Percentiles rank a stretch among this genome's conserved stretches.
These are phyloP conservation scores for Straminergon stramineum DNA, from an alignment of 225 moss, liverwort and hornwort species.

Conservation along the genomic window DNA sequence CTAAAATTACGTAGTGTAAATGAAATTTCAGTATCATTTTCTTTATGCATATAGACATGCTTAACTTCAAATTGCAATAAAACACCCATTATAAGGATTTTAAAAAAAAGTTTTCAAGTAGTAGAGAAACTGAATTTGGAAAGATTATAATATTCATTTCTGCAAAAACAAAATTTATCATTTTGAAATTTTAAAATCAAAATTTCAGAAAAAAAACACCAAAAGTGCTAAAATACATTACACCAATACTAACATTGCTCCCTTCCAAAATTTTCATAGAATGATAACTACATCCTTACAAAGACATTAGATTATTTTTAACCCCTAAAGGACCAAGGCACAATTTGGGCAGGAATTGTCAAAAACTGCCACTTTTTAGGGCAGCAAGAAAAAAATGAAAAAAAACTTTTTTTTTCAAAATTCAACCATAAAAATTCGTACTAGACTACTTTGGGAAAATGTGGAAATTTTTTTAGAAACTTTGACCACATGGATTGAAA, in stretches of 20 bases:
- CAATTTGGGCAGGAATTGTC: too few relatives aligned
- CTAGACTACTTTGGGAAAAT: too few relatives aligned
- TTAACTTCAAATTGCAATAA: neutral
- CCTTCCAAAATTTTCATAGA: neutral
- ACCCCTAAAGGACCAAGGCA: too few relatives aligned
- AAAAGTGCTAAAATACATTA: neutral
- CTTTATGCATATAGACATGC: too few relatives aligned
- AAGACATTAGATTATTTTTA: neutral
- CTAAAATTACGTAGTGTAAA: neutral
- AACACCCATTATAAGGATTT: neutral
- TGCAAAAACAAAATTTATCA: too few relatives aligned
- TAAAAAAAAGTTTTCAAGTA: neutral
- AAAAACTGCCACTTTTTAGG: too few relatives aligned
- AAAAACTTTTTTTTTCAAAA: too few relatives aligned
- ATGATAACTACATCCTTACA: neutral
- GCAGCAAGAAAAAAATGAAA: too few relatives aligned
- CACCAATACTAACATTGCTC: neutral
- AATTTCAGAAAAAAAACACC: neutral
- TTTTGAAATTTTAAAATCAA: neutral
- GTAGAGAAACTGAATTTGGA: neutral
- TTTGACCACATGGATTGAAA: too few relatives aligned
- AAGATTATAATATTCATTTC: neutral
- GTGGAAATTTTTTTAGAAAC: too few relatives aligned
- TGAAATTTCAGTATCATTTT: neutral
- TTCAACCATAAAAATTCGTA: too few relatives aligned